A percentile compares a stretch with the other conserved stretches of the same genome.
Conservation (phyloP, 164 flowering plant genomes). For the Brasenia schreberi region DNA sequence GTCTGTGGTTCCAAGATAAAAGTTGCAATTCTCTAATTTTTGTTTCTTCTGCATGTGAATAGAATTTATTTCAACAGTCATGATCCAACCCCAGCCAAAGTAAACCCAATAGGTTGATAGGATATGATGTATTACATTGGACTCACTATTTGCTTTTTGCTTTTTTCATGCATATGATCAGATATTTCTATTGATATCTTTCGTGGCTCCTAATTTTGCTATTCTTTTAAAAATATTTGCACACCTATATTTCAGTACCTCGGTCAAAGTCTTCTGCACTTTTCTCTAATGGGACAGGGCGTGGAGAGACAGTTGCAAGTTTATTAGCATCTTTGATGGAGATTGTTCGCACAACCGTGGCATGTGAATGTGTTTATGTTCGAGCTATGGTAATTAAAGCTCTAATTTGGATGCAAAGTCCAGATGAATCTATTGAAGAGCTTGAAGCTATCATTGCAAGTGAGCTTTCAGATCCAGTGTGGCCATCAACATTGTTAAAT, state of each 20-base stretch:
- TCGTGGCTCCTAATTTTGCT: too few species aligned
- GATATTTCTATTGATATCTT: too few species aligned
- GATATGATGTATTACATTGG: too few species aligned
- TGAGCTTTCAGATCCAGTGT: conserved; percentile 98
- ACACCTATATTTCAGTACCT: background rate
- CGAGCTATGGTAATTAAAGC: conserved; percentile 98
- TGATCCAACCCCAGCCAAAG: too few species aligned
- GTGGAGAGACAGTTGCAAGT: conserved; percentile 81
- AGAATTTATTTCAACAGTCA: too few species aligned
- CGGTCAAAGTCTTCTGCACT: conserved; percentile 26
- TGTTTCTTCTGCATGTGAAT: too few species aligned
- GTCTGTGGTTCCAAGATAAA: too few species aligned
- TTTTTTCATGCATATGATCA: too few species aligned
- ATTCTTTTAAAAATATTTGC: too few species aligned
- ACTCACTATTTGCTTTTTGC: too few species aligned
- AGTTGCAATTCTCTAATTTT: too few species aligned
- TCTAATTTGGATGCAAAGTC: conserved; percentile 99
- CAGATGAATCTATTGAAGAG: conserved; percentile 87
- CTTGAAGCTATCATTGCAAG: conserved; percentile 91
- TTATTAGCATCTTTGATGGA: conserved; percentile 97
- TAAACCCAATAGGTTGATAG: too few species aligned
- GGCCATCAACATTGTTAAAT: conserved; percentile 89
- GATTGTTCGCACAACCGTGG: conserved; percentile 94
- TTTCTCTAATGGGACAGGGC: conserved; percentile 43
- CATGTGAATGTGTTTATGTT: conserved; percentile 98